Evolutionary conservation across 257 asterid species (phyloP).

Genomic region (Nicotiana knightiana): DNA sequence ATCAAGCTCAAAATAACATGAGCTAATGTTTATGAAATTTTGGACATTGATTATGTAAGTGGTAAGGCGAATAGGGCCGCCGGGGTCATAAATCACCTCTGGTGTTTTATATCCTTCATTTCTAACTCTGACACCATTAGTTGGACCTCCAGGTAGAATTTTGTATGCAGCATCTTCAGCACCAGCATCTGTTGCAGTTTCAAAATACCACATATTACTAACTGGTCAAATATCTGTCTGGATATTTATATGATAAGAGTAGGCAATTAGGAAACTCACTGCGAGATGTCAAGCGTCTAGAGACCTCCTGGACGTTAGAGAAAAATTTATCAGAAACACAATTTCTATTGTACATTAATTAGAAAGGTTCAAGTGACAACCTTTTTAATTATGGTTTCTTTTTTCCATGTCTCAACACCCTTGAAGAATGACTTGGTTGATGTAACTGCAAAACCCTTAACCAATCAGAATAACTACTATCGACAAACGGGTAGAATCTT

Average conservation of each 20-base stretch:
- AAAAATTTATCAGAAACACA: neutral
- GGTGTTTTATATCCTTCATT: constrained; percentile 21
- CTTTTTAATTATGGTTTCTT: constrained; percentile 46
- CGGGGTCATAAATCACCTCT: constrained; percentile 25
- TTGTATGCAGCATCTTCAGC: constrained; percentile 34
- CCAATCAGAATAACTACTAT: neutral
- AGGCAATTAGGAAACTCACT: constrained; percentile 27
- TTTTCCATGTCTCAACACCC: constrained; percentile 60
- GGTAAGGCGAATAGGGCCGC: neutral
- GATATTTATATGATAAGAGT: neutral
- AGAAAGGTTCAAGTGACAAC: constrained; percentile 9
- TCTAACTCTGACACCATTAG: constrained; percentile 22
- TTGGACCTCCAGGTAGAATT: constrained; percentile 33
- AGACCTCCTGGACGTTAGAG: constrained; percentile 32
- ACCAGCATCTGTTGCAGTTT: constrained; percentile 20
- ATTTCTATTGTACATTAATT: neutral
- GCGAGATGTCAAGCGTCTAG: constrained; percentile 28
- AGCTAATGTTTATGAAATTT: neutral
- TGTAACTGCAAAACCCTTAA: constrained; percentile 13
- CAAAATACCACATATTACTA: constrained; percentile 5
- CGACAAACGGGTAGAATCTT: neutral
- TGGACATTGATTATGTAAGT: neutral
- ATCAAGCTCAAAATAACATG: neutral
- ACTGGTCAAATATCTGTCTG: neutral
- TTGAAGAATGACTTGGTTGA: constrained; percentile 53